phyloP scores from a whole-genome alignment of 257 asterid genomes.

The Solanum lignicaule region DNA sequence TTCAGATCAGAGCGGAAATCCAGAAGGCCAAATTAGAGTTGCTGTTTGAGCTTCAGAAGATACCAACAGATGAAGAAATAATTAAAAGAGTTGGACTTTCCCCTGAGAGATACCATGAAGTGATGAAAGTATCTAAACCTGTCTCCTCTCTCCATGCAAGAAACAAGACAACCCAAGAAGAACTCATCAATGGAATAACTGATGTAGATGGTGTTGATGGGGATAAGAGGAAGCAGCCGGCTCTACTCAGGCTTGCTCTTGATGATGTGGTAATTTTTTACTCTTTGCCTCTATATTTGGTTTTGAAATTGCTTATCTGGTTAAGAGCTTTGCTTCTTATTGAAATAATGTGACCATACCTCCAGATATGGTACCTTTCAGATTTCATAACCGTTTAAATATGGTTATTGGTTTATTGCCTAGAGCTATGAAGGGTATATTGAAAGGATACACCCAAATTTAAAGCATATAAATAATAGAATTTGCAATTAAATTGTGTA shows the following conservation, averaged over 20 bases:
- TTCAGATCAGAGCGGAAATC: conserved; percentile 64
- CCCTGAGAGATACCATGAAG: conserved; percentile 64
- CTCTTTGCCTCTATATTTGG: background rate
- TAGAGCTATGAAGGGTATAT: background rate
- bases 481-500: background rate
- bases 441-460: background rate
- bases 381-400: background rate
- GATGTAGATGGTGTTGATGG: conserved; percentile 69
- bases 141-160: conserved; percentile 59
- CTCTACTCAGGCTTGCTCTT: conserved; percentile 86
- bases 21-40: conserved; percentile 57
- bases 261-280: conserved; percentile 74
- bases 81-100: conserved; percentile 55
- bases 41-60: conserved; percentile 55
- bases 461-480: background rate
- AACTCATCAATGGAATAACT: conserved; percentile 55
- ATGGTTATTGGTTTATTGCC: background rate
- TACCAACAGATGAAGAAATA: conserved; percentile 60
- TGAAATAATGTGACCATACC: background rate
- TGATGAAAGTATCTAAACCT: conserved; percentile 65
- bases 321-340: background rate
- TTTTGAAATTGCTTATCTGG: background rate
- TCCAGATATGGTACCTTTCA: background rate
- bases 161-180: conserved; percentile 66
- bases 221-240: conserved; percentile 64